A percentile compares a stretch with the other conserved stretches of the same genome.
Conservation (phyloP, 2,329 filamentous ascomycete species). For the Cladosporium colombiae region DNA sequence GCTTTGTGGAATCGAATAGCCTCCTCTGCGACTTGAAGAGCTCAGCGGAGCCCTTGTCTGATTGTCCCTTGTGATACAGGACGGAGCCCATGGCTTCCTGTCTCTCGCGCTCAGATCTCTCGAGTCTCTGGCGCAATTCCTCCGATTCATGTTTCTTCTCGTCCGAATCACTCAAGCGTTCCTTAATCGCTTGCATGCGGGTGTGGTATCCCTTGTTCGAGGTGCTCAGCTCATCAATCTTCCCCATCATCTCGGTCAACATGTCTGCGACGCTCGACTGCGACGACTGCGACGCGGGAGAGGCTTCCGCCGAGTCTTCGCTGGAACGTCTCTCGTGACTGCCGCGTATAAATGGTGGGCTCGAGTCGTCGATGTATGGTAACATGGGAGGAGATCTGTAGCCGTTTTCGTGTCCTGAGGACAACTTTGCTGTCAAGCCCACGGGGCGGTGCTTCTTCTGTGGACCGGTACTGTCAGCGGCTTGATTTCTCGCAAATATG, state of each 20-base stretch:
- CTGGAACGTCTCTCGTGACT: neutral
- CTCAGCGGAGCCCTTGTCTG: slow-evolving; percentile 9
- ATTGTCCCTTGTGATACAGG: neutral
- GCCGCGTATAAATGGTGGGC: neutral
- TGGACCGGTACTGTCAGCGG: slow-evolving; percentile 31
- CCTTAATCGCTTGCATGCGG: slow-evolving; percentile 18
- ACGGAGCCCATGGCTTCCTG: neutral
- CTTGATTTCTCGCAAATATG: slow-evolving; percentile 62
- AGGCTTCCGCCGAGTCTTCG: slow-evolving; percentile 6
- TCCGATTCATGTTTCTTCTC: slow-evolving; percentile 9
- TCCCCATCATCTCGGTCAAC: slow-evolving; percentile 17
- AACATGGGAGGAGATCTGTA: neutral
- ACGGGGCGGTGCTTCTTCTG: slow-evolving; percentile 11
- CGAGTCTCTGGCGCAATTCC: slow-evolving; percentile 5
- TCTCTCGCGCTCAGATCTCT: neutral
- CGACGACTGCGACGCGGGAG: slow-evolving; percentile 6
- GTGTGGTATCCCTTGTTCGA: slow-evolving; percentile 17
- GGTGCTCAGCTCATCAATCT: slow-evolving; percentile 10
- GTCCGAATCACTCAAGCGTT: slow-evolving; percentile 9
- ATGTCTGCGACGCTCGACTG: slow-evolving; percentile 16
- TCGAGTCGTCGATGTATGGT: neutral
- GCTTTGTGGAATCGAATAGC: neutral
- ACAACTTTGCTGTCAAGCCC: neutral
- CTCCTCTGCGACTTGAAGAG: slow-evolving; percentile 7
- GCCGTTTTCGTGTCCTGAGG: neutral